Evolutionary conservation across 2,329 filamentous ascomycete genomes (phyloP).

Genomic region (Cladophialophora exuberans): DNA sequence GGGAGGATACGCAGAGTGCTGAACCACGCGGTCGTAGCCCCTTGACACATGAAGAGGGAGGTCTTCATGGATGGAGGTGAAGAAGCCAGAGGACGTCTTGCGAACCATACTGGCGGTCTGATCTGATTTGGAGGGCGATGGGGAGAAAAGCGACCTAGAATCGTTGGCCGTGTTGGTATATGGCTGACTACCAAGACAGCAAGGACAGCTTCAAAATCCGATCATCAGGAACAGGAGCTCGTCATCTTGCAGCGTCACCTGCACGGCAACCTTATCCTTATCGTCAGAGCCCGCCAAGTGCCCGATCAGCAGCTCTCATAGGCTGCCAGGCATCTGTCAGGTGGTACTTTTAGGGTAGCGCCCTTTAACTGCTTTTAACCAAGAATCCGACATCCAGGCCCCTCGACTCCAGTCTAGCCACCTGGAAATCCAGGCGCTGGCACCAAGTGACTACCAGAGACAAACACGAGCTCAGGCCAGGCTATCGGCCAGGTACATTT

Average conservation of each 20-base stretch:
- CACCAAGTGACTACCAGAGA: too few species aligned
- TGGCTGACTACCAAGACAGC: not conserved
- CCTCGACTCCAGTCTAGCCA: too few species aligned
- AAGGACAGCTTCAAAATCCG: too few species aligned
- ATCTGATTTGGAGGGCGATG: not conserved
- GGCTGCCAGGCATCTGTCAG: too few species aligned
- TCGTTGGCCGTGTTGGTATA: not conserved
- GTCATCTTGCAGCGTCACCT: not conserved
- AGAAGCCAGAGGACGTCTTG: constrained; percentile 35
- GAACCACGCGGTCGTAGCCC: constrained; percentile 30
- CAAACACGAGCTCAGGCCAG: too few species aligned
- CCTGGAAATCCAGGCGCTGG: too few species aligned
- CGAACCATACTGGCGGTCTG: constrained; percentile 30
- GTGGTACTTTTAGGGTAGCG: too few species aligned
- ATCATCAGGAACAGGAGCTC: constrained; percentile 1
- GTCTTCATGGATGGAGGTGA: constrained; percentile 31
- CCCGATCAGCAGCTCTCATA: too few species aligned
- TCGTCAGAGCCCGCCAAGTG: too few species aligned
- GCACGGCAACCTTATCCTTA: constrained; percentile 15
- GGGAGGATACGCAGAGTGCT: constrained; percentile 24
- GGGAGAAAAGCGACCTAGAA: not conserved
- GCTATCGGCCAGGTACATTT: too few species aligned
- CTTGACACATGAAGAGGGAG: constrained; percentile 30
- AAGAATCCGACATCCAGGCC: too few species aligned
- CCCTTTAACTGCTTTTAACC: too few species aligned